phyloP scores from a whole-genome alignment of 2,329 filamentous ascomycete species.

The Beauveria varroae region DNA sequence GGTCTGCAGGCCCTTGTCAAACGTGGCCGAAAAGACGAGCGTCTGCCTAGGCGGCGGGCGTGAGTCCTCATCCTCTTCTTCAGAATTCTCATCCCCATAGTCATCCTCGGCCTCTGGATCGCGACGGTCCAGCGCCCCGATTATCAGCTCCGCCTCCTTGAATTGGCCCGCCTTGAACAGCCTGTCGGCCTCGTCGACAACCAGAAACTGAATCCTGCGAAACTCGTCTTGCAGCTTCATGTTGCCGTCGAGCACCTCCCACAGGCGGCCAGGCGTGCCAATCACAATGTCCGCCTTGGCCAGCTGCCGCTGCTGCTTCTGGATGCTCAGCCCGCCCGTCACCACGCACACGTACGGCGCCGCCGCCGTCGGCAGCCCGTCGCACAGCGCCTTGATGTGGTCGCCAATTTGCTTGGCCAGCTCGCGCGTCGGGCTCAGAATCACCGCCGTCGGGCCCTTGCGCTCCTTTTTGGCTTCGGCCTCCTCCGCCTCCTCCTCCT shows the following conservation, averaged over 20 bases:
- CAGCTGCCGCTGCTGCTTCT: slow-evolving; percentile 85
- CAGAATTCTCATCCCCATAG: slow-evolving; percentile 31
- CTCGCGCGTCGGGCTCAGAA: slow-evolving; percentile 88
- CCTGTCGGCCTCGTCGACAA: slow-evolving; percentile 90
- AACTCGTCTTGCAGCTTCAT: slow-evolving; percentile 62
- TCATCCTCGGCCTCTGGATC: slow-evolving; percentile 49
- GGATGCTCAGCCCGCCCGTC: slow-evolving; percentile 86
- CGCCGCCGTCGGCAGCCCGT: slow-evolving; percentile 39
- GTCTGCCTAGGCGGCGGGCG: slow-evolving; percentile 51
- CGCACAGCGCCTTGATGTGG: slow-evolving; percentile 71
- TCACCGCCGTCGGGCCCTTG: slow-evolving; percentile 60
- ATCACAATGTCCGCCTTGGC: slow-evolving; percentile 85
- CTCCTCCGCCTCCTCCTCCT: slow-evolving; percentile 72
- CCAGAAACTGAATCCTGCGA: slow-evolving; percentile 69
- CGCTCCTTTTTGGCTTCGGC: slow-evolving; percentile 39
- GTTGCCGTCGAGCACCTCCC: slow-evolving; percentile 83
- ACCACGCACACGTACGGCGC: slow-evolving; percentile 75
- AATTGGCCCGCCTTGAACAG: slow-evolving; percentile 90
- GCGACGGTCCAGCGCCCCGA: slow-evolving; percentile 67
- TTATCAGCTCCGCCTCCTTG: slow-evolving; percentile 84
- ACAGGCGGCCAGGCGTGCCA: slow-evolving; percentile 83
- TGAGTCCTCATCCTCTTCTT: slow-evolving; percentile 36
- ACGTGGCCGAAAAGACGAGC: slow-evolving; percentile 92
- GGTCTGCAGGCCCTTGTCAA: slow-evolving; percentile 83
- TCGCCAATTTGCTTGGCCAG: slow-evolving; percentile 84